Evolutionary conservation across 2,329 filamentous ascomycete genomes (phyloP).

Genomic region (Chaetomium sp.): DNA sequence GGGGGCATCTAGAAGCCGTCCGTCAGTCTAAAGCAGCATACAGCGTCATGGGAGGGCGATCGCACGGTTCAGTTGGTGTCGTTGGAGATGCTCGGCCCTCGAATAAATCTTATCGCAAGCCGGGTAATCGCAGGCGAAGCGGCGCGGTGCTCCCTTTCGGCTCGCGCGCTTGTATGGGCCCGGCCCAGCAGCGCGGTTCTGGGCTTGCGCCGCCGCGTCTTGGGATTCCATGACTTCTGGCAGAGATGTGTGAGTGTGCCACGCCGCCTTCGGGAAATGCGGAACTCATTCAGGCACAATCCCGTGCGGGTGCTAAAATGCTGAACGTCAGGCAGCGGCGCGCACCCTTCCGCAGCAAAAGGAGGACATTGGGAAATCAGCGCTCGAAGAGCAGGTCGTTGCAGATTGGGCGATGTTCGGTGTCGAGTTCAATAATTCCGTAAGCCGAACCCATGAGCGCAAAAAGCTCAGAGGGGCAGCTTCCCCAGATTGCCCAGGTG

Average conservation of each 20-base stretch:
- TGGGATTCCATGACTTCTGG: background rate
- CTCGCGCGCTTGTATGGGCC: slow-evolving; percentile 54
- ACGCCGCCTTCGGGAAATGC: slow-evolving; percentile 5
- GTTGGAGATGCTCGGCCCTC: slow-evolving; percentile 76
- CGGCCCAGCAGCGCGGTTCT: slow-evolving; percentile 21
- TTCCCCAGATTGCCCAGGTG: slow-evolving; percentile 14
- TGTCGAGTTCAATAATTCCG: slow-evolving; percentile 22
- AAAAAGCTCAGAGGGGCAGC: slow-evolving; percentile 2
- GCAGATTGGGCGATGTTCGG: slow-evolving; percentile 10
- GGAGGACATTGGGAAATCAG: slow-evolving; percentile 19
- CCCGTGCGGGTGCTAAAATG: slow-evolving; percentile 2
- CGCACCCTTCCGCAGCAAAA: slow-evolving; percentile 23
- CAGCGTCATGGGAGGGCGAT: slow-evolving; percentile 29
- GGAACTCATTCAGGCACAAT: slow-evolving; percentile 18
- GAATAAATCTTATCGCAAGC: slow-evolving; percentile 81
- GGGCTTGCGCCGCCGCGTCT: slow-evolving; percentile 13
- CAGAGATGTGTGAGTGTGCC: background rate
- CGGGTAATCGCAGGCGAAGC: slow-evolving; percentile 66
- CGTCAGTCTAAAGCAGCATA: slow-evolving; percentile 25
- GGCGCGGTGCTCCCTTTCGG: slow-evolving; percentile 52
- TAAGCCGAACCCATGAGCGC: slow-evolving; percentile 16
- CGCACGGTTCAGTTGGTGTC: slow-evolving; percentile 81
- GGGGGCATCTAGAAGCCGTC: slow-evolving; percentile 62
- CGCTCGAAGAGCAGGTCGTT: background rate
- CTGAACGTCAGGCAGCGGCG: slow-evolving; percentile 16